Evolutionary conservation across 371 early-diverging fungal genomes (phyloP).

Genomic region (Rhizopus delemar): DNA sequence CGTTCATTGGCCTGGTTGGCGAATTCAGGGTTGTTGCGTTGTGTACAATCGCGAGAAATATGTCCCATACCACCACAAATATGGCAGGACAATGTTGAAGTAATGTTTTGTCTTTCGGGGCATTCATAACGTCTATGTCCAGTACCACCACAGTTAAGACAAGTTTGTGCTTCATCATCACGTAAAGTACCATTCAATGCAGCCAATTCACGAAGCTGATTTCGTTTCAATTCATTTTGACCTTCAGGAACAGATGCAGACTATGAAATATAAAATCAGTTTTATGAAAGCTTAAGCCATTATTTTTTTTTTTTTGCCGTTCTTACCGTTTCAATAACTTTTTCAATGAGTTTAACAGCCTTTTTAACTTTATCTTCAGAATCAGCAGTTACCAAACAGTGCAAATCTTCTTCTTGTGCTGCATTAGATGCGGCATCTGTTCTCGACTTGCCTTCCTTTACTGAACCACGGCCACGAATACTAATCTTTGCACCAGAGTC

Average conservation of each 20-base stretch:
- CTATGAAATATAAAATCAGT: slow-evolving; percentile 30
- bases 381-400: slow-evolving; percentile 90
- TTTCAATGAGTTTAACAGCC: slow-evolving; percentile 85
- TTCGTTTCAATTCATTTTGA: slow-evolving; percentile 91
- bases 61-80: slow-evolving; percentile 93
- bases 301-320: background rate
- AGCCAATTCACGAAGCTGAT: slow-evolving; percentile 93
- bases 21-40: slow-evolving; percentile 77
- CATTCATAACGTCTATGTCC: slow-evolving; percentile 94
- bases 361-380: slow-evolving; percentile 84
- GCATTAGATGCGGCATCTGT: slow-evolving; percentile 66
- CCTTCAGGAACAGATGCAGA: slow-evolving; percentile 92
- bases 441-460: slow-evolving; percentile 92
- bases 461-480: slow-evolving; percentile 95
- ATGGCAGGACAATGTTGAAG: slow-evolving; percentile 82
- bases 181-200: slow-evolving; percentile 94
- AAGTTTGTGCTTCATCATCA: slow-evolving; percentile 93
- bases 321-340: slow-evolving; percentile 89
- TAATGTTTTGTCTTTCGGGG: slow-evolving; percentile 86
- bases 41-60: slow-evolving; percentile 83
- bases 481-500: slow-evolving; percentile 94
- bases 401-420: slow-evolving; percentile 93
- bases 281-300: slow-evolving; percentile 1
- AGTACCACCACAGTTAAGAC: slow-evolving; percentile 88
- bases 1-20: slow-evolving; percentile 68